These are phyloP conservation scores for Penicillium cosmopolitanum DNA, from an alignment of 495 filamentous ascomycete species.

Conservation along the genomic window DNA sequence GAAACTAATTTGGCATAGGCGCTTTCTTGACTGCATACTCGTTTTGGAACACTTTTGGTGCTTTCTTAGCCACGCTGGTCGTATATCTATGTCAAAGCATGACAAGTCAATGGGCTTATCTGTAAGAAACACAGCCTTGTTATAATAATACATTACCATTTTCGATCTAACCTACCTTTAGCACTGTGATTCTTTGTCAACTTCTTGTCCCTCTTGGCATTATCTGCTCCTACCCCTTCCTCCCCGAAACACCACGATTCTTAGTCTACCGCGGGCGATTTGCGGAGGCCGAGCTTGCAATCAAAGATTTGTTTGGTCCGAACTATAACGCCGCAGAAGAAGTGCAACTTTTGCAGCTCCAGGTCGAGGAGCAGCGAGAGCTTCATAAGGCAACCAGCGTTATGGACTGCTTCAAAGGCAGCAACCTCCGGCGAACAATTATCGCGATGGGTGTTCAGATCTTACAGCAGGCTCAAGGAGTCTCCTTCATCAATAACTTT, in stretches of 20 bases:
- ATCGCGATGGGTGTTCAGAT: slow-evolving; percentile 54
- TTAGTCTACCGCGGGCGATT: slow-evolving; percentile 51
- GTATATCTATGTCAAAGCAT: slow-evolving; percentile 8
- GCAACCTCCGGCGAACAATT: slow-evolving; percentile 54
- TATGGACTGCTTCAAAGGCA: slow-evolving; percentile 42
- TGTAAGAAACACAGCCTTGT: slow-evolving; percentile 6
- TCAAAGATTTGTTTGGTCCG: slow-evolving; percentile 10
- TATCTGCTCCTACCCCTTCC: slow-evolving; percentile 54
- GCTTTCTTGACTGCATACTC: slow-evolving; percentile 12
- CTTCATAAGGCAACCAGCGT: slow-evolving; percentile 12
- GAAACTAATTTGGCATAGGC: neutral
- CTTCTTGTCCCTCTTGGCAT: slow-evolving; percentile 52
- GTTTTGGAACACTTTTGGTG: slow-evolving; percentile 13
- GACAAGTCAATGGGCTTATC: slow-evolving; percentile 8
- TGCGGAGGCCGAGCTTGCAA: slow-evolving; percentile 42
- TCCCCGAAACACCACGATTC: slow-evolving; percentile 66
- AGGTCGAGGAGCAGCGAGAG: slow-evolving; percentile 10
- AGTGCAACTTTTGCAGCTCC: slow-evolving; percentile 11
- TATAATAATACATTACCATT: slow-evolving; percentile 12
- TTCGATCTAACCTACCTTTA: neutral
- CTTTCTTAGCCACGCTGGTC: slow-evolving; percentile 9
- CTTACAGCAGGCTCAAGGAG: slow-evolving; percentile 61
- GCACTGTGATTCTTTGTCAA: slow-evolving; percentile 13
- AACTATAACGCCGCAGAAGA: slow-evolving; percentile 7
- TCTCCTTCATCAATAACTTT: slow-evolving; percentile 54